These are phyloP conservation scores for Penicillium steckii DNA, from an alignment of 495 filamentous ascomycete species.

Conservation along the genomic window DNA sequence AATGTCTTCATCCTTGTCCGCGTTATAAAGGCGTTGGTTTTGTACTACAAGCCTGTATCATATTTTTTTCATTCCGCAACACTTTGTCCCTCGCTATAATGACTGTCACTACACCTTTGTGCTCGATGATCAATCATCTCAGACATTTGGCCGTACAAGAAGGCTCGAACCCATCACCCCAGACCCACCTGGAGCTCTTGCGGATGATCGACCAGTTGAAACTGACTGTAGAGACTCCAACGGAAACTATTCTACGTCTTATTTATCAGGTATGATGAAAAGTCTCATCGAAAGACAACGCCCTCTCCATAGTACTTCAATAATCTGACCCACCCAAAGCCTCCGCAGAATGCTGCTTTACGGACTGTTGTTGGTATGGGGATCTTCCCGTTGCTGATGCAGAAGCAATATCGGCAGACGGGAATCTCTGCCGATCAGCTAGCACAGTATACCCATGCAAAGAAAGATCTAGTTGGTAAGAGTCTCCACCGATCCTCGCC, in stretches of 20 bases:
- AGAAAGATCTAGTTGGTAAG: conserved; percentile 32
- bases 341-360: conserved; percentile 41
- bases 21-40: background rate
- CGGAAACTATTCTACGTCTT: conserved; percentile 34
- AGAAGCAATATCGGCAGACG: conserved; percentile 14
- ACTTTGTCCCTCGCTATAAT: conserved; percentile 6
- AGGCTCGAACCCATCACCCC: conserved; percentile 15
- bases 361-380: conserved; percentile 34
- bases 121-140: conserved; percentile 27
- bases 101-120: conserved; percentile 18
- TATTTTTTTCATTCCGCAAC: background rate
- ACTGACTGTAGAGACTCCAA: conserved; percentile 34
- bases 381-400: conserved; percentile 30
- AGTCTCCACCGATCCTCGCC: background rate
- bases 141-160: conserved; percentile 23
- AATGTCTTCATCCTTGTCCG: background rate
- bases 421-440: conserved; percentile 31
- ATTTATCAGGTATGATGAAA: conserved; percentile 44
- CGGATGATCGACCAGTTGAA: conserved; percentile 30
- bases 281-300: too few relatives aligned
- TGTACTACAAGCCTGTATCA: background rate
- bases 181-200: conserved; percentile 31
- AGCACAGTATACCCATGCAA: conserved; percentile 26
- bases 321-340: conserved; percentile 20
- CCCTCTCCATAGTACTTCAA: background rate